Conservation (phyloP, 192 early-diverging fungal species). For the Entophlyctis helioformis region DNA sequence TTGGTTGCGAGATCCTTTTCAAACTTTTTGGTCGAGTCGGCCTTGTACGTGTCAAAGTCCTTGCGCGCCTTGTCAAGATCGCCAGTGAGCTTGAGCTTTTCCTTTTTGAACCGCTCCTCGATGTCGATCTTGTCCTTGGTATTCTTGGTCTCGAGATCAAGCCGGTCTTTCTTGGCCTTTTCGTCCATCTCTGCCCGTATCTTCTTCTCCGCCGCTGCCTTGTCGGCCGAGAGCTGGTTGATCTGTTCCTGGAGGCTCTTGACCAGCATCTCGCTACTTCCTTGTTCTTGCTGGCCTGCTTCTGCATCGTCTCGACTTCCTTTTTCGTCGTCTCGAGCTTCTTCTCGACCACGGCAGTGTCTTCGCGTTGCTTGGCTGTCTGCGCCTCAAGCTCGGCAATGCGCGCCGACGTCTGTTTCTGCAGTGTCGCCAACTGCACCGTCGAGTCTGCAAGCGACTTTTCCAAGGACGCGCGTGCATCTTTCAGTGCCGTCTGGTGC, state of each 20-base stretch:
- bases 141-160: constrained; percentile 11
- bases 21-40: constrained; percentile 23
- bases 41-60: constrained; percentile 14
- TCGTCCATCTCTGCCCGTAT: constrained; percentile 1
- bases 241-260: not conserved
- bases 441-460: too few species aligned
- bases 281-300: not conserved
- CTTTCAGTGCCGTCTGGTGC: too few species aligned
- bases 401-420: not conserved
- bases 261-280: not conserved
- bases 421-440: not conserved
- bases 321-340: not conserved
- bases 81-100: constrained; percentile 17
- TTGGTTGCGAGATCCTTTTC: constrained; percentile 27
- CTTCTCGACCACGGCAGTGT: not conserved
- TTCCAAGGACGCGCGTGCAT: too few species aligned
- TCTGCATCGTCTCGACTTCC: not conserved
- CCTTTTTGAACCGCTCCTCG: constrained; percentile 27
- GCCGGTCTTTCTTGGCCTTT: constrained; percentile 10
- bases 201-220: constrained; percentile 2
- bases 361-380: not conserved
- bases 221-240: not conserved
- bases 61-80: constrained; percentile 37
- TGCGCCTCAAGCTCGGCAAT: not conserved
- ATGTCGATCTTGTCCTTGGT: constrained; percentile 22